Conservation (phyloP, 2,329 filamentous ascomycete species). For the Aspergillus chevalieri region DNA sequence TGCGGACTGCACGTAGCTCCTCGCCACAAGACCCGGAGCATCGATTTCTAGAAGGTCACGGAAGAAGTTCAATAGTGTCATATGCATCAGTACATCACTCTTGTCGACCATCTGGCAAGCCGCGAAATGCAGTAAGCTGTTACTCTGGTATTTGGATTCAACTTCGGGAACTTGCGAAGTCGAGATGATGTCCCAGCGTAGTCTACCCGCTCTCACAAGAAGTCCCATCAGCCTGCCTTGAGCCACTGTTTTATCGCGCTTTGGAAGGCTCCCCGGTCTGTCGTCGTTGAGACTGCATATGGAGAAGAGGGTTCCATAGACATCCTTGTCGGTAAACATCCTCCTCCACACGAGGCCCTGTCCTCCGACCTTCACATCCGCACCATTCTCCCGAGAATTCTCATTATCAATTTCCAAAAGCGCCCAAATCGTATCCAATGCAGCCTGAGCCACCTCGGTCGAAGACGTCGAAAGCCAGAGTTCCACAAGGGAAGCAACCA, state of each 20-base stretch:
- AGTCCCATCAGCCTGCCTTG: constrained; percentile 57
- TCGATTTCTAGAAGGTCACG: constrained; percentile 46
- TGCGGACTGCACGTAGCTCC: constrained; percentile 24
- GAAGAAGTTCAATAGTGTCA: constrained; percentile 54
- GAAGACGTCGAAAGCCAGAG: constrained; percentile 54
- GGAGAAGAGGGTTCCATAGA: constrained; percentile 53
- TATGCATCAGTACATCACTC: constrained; percentile 55
- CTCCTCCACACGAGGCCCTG: constrained; percentile 57
- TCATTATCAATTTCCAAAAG: constrained; percentile 48
- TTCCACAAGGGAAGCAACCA: constrained; percentile 50
- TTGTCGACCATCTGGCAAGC: constrained; percentile 51
- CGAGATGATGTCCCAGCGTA: constrained; percentile 52
- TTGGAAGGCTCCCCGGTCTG: constrained; percentile 37
- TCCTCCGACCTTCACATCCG: constrained; percentile 25
- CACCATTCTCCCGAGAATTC: constrained; percentile 23
- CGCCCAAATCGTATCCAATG: constrained; percentile 47
- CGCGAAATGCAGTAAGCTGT: constrained; percentile 50
- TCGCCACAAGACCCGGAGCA: constrained; percentile 28
- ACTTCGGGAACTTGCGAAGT: constrained; percentile 48
- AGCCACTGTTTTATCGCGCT: constrained; percentile 52
- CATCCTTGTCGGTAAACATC: constrained; percentile 54
- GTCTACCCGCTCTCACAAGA: constrained; percentile 46
- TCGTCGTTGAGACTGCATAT: constrained; percentile 43
- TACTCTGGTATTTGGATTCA: constrained; percentile 39
- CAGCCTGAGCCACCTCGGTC: constrained; percentile 50